Evolutionary conservation across 2,329 filamentous ascomycete genomes (phyloP).

Genomic region (Whalleya microplaca): DNA sequence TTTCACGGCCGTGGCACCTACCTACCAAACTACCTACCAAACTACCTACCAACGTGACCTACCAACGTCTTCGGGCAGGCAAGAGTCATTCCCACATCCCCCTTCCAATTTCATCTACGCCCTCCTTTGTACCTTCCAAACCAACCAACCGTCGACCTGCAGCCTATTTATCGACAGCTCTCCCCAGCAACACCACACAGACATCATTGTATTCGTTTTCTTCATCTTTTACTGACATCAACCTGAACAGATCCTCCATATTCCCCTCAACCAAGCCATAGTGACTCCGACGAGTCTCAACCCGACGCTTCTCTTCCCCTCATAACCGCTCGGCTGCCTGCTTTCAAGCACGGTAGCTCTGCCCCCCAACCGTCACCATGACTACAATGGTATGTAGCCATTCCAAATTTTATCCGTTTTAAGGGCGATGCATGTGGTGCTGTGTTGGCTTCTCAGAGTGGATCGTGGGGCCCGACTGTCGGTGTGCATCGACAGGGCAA

Average conservation of each 20-base stretch:
- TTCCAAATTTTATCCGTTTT: constrained; percentile 3
- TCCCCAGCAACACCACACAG: background rate
- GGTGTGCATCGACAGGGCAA: constrained; percentile 19
- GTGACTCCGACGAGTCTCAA: constrained; percentile 3
- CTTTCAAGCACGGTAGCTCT: constrained; percentile 24
- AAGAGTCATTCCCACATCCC: background rate
- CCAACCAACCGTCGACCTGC: background rate
- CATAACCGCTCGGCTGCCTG: background rate
- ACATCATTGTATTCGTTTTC: background rate
- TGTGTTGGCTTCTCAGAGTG: background rate
- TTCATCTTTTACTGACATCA: constrained; percentile 2
- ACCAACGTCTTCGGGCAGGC: background rate
- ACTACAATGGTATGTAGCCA: constrained; percentile 40
- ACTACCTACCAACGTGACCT: too few species aligned
- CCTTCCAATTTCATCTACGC: background rate
- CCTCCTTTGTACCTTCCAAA: background rate
- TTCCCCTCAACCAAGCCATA: background rate
- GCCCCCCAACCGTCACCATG: constrained; percentile 31
- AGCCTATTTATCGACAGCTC: background rate
- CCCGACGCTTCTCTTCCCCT: background rate
- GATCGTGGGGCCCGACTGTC: constrained; percentile 14
- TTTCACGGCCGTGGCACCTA: too few species aligned
- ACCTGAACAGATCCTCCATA: constrained; percentile 3
- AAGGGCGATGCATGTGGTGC: background rate
- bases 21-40: too few species aligned